A percentile compares a stretch with the other conserved stretches of the same genome.
These are phyloP conservation scores for Spiromastix sp. DNA, from an alignment of 2,329 filamentous ascomycete genomes.

Conservation along the genomic window DNA sequence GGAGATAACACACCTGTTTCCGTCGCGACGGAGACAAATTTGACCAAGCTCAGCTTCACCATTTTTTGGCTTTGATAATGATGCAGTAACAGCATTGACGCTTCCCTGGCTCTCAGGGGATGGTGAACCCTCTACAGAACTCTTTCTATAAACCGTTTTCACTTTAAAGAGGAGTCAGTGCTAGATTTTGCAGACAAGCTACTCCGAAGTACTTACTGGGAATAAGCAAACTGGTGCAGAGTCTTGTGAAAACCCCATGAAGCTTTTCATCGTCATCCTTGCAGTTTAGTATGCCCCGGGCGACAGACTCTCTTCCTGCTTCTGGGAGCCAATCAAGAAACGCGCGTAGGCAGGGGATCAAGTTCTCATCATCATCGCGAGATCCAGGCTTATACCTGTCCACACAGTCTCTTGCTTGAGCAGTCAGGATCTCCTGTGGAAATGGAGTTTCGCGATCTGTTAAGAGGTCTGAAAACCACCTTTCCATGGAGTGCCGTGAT, in stretches of 20 bases:
- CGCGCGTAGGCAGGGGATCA: neutral
- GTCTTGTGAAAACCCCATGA: neutral
- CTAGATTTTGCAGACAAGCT: neutral
- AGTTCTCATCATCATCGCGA: neutral
- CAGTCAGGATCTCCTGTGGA: too few relatives aligned
- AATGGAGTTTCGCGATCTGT: too few relatives aligned
- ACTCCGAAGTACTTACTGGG: neutral
- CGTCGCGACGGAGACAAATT: neutral
- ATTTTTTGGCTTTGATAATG: neutral
- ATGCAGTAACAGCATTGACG: too few relatives aligned
- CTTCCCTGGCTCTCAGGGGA: neutral
- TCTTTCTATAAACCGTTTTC: neutral
- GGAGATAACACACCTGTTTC: neutral
- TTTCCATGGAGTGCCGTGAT: too few relatives aligned
- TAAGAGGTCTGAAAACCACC: too few relatives aligned
- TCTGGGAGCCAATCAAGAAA: constrained; percentile 2
- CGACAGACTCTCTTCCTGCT: neutral
- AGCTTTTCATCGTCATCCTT: neutral
- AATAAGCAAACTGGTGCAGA: neutral
- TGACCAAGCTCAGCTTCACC: too few relatives aligned
- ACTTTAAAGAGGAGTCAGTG: neutral
- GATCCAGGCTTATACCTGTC: neutral
- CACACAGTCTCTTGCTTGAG: neutral
- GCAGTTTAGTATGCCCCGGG: neutral
- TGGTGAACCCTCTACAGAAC: neutral